Base-by-base conservation (phyloP, 306 rosid species). In the Phaseolus lunatus region DNA sequence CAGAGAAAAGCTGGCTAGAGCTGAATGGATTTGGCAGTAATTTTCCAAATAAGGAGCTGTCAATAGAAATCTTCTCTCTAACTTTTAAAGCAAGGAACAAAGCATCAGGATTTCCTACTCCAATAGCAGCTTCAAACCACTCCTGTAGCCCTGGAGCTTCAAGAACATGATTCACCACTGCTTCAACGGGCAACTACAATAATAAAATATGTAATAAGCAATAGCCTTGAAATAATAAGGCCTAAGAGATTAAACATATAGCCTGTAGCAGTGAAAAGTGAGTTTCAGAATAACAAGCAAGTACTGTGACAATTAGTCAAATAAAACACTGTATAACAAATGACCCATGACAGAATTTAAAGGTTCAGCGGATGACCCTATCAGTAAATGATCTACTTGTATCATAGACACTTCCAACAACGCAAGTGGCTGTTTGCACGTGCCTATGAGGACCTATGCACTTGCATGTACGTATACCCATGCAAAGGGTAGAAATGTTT, bases 41-140 rank as follows among this genome's bases (percentile, higher is more conserved):
- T 52, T 87, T 89, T 31, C 81, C 90, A 33, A 88, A 90, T 73
- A 67, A 48, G 11, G 90, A 41, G 76, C 87, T 82, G 41, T 88
- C 96, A 26, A 54, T 44, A 35, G 84, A 76, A 63, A 78, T 53
- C 43, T 85, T 91, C 45, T 90, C 96, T 59, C 83, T 75, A 62
- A 89, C 18, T 85, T 87, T 89, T 77, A 95, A 61, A 79, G 97
- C 97, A 78, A 95, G 84, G 61, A 90, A 91, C 82, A 95, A 76
- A 35, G 98, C 94, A 88, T 95, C 98, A 67, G 99, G 98, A 81
- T 95, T 95, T 86, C 97, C 97, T 50, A 70, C 80, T 79, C 87
- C 92, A n/a, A 71, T 77, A 67, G 97, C 95, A 62, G 86, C 89
- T 73, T 85, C 90, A 86, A 92, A 92, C 98, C 99, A 95, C 64